A percentile compares a stretch with the other conserved stretches of the same genome.
Evolutionary conservation across 2,329 filamentous ascomycete genomes (phyloP).

Genomic region (Furcasterigmium sp.): DNA sequence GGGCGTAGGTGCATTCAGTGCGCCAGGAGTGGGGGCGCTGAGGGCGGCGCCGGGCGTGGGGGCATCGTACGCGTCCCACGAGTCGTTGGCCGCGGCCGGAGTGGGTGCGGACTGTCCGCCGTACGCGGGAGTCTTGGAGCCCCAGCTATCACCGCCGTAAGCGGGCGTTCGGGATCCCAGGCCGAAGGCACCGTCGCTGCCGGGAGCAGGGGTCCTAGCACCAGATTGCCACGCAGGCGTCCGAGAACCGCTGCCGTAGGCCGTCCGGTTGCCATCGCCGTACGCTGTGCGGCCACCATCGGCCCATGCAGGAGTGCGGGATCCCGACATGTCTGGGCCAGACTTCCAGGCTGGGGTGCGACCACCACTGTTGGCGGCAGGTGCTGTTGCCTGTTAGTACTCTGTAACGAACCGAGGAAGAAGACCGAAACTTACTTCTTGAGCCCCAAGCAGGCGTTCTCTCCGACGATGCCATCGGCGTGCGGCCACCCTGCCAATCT

Average conservation of each 20-base stretch:
- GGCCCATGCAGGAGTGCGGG: slow-evolving; percentile 66
- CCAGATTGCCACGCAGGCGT: slow-evolving; percentile 78
- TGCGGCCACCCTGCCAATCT: slow-evolving; percentile 63
- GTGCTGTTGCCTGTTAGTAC: slow-evolving; percentile 37
- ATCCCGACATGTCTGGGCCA: slow-evolving; percentile 44
- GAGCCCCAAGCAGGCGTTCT: slow-evolving; percentile 74
- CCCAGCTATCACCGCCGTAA: slow-evolving; percentile 59
- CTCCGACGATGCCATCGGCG: slow-evolving; percentile 61
- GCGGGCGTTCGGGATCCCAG: slow-evolving; percentile 65
- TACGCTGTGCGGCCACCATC: slow-evolving; percentile 64
- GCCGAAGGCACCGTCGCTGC: slow-evolving; percentile 51
- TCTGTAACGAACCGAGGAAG: not conserved
- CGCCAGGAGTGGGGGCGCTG: slow-evolving; percentile 56
- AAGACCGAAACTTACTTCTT: slow-evolving; percentile 50
- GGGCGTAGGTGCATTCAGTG: slow-evolving; percentile 65
- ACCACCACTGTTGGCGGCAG: slow-evolving; percentile 43
- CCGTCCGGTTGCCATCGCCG: slow-evolving; percentile 69
- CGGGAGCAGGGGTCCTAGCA: slow-evolving; percentile 59
- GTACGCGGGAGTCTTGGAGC: slow-evolving; percentile 74
- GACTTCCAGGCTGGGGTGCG: slow-evolving; percentile 59
- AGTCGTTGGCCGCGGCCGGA: slow-evolving; percentile 51
- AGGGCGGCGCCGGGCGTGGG: slow-evolving; percentile 59
- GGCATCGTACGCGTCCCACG: slow-evolving; percentile 64
- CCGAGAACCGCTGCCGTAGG: slow-evolving; percentile 61
- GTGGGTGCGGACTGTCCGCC: slow-evolving; percentile 50